Conservation (phyloP, 129 eudicot species). For the Dittrichia graveolens region DNA sequence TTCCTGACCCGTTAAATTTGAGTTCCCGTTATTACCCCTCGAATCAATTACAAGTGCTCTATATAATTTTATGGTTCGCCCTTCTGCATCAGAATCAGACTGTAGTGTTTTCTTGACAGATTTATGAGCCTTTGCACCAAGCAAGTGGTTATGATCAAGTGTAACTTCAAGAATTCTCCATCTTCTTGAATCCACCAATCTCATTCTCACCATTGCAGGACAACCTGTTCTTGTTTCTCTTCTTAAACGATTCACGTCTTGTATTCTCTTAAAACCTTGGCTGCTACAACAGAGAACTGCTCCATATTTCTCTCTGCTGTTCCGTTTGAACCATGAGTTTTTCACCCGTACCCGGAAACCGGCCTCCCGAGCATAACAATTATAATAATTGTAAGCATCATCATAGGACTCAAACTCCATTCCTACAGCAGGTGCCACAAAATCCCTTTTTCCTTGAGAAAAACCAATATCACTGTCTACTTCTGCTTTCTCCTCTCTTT, state of each 20-base stretch:
- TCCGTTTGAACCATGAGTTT: constrained; percentile 87
- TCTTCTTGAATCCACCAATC: constrained; percentile 77
- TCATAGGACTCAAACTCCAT: constrained; percentile 96
- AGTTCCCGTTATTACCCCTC: constrained; percentile 44
- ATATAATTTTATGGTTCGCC: constrained; percentile 58
- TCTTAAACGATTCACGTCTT: constrained; percentile 67
- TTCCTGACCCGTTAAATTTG: constrained; percentile 39
- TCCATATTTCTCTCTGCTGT: constrained; percentile 84
- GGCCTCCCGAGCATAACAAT: constrained; percentile 75
- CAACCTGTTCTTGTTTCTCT: constrained; percentile 96
- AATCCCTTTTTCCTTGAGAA: constrained; percentile 58
- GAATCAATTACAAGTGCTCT: constrained; percentile 77
- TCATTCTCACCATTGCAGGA: constrained; percentile 91
- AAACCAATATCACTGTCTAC: constrained; percentile 33
- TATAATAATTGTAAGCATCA: constrained; percentile 85
- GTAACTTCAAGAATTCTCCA: constrained; percentile 86
- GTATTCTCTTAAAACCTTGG: constrained; percentile 84
- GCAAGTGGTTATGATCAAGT: constrained; percentile 81
- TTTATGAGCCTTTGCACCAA: constrained; percentile 54
- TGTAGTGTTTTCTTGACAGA: constrained; percentile 51
- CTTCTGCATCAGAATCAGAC: constrained; percentile 52
- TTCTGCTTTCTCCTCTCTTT: constrained; percentile 38
- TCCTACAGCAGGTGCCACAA: constrained; percentile 74
- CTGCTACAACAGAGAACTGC: constrained; percentile 92
- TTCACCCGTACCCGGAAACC: constrained; percentile 90